These are phyloP conservation scores for Scheffersomyces stambukii DNA, from an alignment of 1,139 yeast species.

Conservation along the genomic window DNA sequence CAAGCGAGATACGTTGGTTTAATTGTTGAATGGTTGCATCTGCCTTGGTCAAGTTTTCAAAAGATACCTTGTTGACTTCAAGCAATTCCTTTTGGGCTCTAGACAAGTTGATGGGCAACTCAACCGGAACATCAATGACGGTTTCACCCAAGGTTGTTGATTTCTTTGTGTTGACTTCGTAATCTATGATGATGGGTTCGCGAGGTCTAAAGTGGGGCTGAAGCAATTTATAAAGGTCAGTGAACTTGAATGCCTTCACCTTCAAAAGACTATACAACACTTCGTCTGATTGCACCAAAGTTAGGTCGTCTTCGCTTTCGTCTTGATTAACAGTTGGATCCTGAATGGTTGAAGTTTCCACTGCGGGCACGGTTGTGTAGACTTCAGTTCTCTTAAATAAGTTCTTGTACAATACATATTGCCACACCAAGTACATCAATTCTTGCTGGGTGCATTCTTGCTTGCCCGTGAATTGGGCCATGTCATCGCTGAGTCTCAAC, in stretches of 20 bases:
- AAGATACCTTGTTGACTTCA: slow-evolving; percentile 36
- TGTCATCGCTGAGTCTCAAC: slow-evolving; percentile 56
- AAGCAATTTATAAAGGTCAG: slow-evolving; percentile 70
- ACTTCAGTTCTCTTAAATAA: slow-evolving; percentile 45
- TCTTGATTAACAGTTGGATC: background rate
- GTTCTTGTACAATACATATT: slow-evolving; percentile 74
- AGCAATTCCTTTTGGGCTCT: slow-evolving; percentile 35
- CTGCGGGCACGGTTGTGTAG: slow-evolving; percentile 37
- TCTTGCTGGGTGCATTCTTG: slow-evolving; percentile 83
- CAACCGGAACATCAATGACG: slow-evolving; percentile 70
- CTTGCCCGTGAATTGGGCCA: slow-evolving; percentile 70
- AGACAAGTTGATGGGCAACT: slow-evolving; percentile 46
- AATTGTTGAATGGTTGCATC: slow-evolving; percentile 53
- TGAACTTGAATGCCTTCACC: slow-evolving; percentile 53
- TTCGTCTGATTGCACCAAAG: slow-evolving; percentile 64
- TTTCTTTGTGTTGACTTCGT: slow-evolving; percentile 68
- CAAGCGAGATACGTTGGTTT: slow-evolving; percentile 57
- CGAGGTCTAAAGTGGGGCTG: slow-evolving; percentile 62
- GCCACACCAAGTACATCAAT: slow-evolving; percentile 81
- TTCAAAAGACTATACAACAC: slow-evolving; percentile 56
- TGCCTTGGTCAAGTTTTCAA: slow-evolving; percentile 33
- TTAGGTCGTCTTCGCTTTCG: slow-evolving; percentile 28
- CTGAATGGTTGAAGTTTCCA: slow-evolving; percentile 13
- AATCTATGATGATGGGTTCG: slow-evolving; percentile 73
- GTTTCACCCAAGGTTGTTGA: slow-evolving; percentile 80